phyloP scores from a whole-genome alignment of 2,329 filamentous ascomycete species.

The Epichloe elymi region DNA sequence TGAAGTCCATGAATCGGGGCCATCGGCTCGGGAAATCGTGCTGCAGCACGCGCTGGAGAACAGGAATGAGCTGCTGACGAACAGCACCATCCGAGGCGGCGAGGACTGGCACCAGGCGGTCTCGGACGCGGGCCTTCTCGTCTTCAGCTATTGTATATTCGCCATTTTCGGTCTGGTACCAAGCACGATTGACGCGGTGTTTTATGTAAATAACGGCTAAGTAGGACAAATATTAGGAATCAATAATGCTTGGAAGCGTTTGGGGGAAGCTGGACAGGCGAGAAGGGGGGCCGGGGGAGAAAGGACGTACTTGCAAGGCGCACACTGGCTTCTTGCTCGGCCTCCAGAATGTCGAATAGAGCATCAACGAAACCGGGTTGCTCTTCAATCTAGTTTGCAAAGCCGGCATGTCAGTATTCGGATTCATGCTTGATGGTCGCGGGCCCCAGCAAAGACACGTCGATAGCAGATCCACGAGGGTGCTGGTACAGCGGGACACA shows the following conservation, averaged over 20 bases:
- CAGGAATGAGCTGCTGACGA: conserved; percentile 83
- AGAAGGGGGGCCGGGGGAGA: conserved; percentile 5
- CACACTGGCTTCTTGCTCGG: conserved; percentile 73
- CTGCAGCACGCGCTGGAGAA: conserved; percentile 91
- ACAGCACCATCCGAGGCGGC: conserved; percentile 68
- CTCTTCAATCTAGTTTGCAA: conserved; percentile 60
- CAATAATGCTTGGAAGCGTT: conserved; percentile 7
- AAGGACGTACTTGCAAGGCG: conserved; percentile 69
- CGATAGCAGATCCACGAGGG: not conserved
- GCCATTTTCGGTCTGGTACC: conserved; percentile 62
- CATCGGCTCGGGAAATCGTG: conserved; percentile 90
- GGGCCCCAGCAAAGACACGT: not conserved
- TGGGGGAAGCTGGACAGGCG: conserved; percentile 2
- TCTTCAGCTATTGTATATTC: conserved; percentile 71
- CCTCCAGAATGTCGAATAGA: conserved; percentile 78
- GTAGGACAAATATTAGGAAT: conserved; percentile 1
- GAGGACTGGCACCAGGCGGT: conserved; percentile 79
- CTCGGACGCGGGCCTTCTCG: conserved; percentile 77
- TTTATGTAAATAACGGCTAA: conserved; percentile 94
- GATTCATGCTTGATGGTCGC: not conserved
- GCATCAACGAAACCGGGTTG: conserved; percentile 83
- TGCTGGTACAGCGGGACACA: not conserved
- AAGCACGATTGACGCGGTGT: conserved; percentile 89
- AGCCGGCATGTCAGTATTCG: conserved; percentile 1
- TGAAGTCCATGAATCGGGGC: conserved; percentile 90